Evolutionary conservation across 176 grass and related monocot genomes (phyloP), one percentile per base, ranked within the genome.

Genomic region (Melocanna baccifera): DNA sequence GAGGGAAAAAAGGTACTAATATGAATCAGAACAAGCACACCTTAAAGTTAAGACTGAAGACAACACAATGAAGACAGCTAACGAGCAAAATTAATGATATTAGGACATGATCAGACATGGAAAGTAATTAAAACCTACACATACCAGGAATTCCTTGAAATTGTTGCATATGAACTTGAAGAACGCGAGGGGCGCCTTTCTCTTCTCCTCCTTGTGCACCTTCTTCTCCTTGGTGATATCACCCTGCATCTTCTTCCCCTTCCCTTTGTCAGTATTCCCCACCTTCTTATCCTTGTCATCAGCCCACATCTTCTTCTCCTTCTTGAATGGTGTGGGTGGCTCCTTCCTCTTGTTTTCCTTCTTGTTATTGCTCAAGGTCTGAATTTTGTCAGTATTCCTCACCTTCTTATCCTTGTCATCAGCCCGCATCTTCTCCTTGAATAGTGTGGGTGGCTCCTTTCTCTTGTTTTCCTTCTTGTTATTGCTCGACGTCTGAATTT

Each of bases 131-230:
- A 78, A 79, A 79, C 37, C 42, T 71, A 80, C 56, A 37, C 86
- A 42, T 88, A 93, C 91, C 88, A 95, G 62, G 51, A 81, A 72
- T 22, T 95, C 76, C 75, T 64, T n/a, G 42, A 72, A 91, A 75
- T 87, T 22, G 40, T 82, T 50, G 70, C 51, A 20, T 37, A 92
- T 46, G 28, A 86, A 26, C 81, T 92, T 95, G 20, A 78, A 89
- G 79, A 95, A 92, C 19, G 63, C 18, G 3, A 78, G 25, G 13
- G 74, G 12, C 3, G 41, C 67, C 15, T 76, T 52, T 42, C 9
- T 77, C 16, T 29, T 25, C 36, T 85, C 75, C 40, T 84, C 36
- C 41, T 66, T 34, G n/a, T 2, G 62, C 37, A 40, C 39, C 19
- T 77, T 48, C 29, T 70, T 34, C 47, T 79, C 46, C n/a, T 70